Base-by-base conservation (phyloP, 2,329 filamentous ascomycete genomes). In the Xylariaceae sp. region DNA sequence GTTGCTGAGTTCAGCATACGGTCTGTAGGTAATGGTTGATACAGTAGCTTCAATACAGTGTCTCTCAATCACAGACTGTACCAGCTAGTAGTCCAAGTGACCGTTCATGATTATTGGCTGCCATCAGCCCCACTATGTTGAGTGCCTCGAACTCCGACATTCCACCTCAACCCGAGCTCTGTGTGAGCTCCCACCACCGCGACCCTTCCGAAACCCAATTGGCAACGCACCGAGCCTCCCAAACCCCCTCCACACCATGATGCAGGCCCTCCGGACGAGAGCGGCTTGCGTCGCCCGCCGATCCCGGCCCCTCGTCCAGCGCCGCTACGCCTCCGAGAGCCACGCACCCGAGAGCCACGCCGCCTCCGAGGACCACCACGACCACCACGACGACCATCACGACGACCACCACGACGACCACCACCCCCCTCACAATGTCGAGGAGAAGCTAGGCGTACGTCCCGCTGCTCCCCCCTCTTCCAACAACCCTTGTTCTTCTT, bases 401-500 rank as follows among this genome's bases (percentile, higher is more conserved):
- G 64, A 68, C 43, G 59, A 60, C 53, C 69, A 72, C 48, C 62
- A 56, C 39, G 60, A 37, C 40, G 35, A 40, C 16, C 36, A 32
- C 45, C 53, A 49, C 37, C 55, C 51, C 37, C 50, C 63, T 38
- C 62, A 52, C 34, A 39, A 52, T 21, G 60, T 65, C 40, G 65
- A 69, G 46, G 74, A 77, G 58, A 61, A 64, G 38, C 63, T 76
- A 49, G 72, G 73, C 47, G 74, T 77, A 74, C 39, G 72, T 64
- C 32, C 15, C 31, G 30, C 27, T 7, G 15, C 19, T 5, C 14
- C 9, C 12, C 24, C 12, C 24, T 13, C 24, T 26, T 26, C 24
- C 24, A 12, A 5, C 6, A 5, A 6, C 24, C n/a, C n/a, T n/a
- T n/a, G n/a, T n/a, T n/a, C n/a, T n/a, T n/a, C n/a, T n/a, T n/a